Evolutionary conservation across 306 rosid genomes (phyloP).

Genomic region (Glycine tomentella): DNA sequence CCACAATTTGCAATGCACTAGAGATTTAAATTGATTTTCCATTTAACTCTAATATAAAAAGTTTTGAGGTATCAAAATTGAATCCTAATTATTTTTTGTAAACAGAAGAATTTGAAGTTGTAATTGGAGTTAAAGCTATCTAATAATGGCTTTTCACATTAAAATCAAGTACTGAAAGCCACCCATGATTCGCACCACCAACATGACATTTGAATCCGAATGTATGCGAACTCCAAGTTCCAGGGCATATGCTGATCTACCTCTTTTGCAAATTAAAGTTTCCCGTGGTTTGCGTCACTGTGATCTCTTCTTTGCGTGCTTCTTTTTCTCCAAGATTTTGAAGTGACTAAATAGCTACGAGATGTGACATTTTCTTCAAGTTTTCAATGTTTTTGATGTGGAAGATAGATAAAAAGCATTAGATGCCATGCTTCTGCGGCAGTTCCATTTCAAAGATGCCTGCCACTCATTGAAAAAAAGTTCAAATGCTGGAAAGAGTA

Average conservation of each 20-base stretch:
- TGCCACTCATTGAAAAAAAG: conserved; percentile 15
- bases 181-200: not conserved
- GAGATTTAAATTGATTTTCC: not conserved
- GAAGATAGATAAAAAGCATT: conserved; percentile 49
- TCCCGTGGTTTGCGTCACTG: conserved; percentile 10
- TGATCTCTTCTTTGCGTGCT: conserved; percentile 28
- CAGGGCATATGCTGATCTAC: not conserved
- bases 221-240: conserved; percentile 14
- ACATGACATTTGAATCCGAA: conserved; percentile 39
- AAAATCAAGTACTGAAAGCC: not conserved
- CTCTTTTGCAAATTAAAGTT: not conserved
- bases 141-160: not conserved
- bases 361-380: conserved; percentile 63
- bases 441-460: conserved; percentile 57
- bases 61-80: conserved; percentile 22
- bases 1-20: not conserved
- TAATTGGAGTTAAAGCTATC: conserved; percentile 14
- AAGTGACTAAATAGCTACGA: conserved; percentile 43
- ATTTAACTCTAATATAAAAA: not conserved
- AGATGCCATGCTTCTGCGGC: conserved; percentile 61
- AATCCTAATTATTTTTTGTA: not conserved
- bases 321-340: conserved; percentile 18
- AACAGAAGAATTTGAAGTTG: not conserved
- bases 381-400: conserved; percentile 36
- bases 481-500: conserved; percentile 8